phyloP scores from a whole-genome alignment of 306 rosid genomes.

The Trifolium pratense region DNA sequence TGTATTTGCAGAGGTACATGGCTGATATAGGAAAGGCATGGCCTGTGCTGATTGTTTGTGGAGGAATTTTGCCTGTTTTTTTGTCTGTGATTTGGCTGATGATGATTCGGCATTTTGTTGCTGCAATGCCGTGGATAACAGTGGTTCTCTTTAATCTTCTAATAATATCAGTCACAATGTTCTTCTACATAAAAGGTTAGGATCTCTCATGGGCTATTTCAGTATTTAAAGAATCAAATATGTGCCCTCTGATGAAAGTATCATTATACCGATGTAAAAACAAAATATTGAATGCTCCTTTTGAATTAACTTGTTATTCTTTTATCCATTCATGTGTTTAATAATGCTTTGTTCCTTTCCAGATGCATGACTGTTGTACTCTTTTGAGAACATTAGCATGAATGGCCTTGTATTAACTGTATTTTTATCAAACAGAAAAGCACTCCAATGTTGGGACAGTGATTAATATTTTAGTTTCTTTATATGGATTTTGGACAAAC shows the following conservation, averaged over 20 bases:
- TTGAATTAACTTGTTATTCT: not conserved
- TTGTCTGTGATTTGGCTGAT: slow-evolving; percentile 93
- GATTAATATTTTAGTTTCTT: not conserved
- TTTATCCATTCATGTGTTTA: slow-evolving; percentile 22
- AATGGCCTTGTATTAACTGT: too few relatives aligned
- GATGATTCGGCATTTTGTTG: slow-evolving; percentile 93
- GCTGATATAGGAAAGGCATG: slow-evolving; percentile 95
- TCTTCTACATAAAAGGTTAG: slow-evolving; percentile 89
- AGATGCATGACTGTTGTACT: too few relatives aligned
- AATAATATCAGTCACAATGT: slow-evolving; percentile 80
- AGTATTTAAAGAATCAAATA: slow-evolving; percentile 23
- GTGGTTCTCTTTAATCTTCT: slow-evolving; percentile 80
- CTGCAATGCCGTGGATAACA: slow-evolving; percentile 98
- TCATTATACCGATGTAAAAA: not conserved
- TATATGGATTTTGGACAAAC: slow-evolving; percentile 30
- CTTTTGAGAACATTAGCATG: too few relatives aligned
- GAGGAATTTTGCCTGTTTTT: slow-evolving; percentile 89
- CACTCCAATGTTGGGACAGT: too few relatives aligned
- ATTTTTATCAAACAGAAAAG: too few relatives aligned
- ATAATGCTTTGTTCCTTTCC: slow-evolving; percentile 1
- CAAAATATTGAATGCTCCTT: not conserved
- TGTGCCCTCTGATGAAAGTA: slow-evolving; percentile 13
- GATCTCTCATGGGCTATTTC: slow-evolving; percentile 38
- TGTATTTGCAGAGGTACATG: slow-evolving; percentile 69
- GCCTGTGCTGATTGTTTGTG: slow-evolving; percentile 96